Evolutionary conservation across 2,329 filamentous ascomycete genomes (phyloP), one percentile per base, ranked within the genome.

Genomic region (Dothiorella sarmentorum): DNA sequence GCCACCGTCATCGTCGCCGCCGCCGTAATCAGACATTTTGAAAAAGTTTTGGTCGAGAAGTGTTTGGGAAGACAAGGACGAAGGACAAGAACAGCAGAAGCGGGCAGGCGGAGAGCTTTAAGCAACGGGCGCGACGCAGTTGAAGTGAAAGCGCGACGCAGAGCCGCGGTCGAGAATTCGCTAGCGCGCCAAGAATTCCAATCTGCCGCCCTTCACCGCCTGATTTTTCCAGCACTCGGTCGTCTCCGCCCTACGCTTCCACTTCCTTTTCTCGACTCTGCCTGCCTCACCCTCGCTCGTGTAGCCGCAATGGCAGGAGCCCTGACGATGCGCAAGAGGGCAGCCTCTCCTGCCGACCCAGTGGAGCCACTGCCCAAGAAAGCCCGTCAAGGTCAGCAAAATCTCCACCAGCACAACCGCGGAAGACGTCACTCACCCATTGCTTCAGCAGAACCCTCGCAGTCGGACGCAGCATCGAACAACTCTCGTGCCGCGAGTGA

Each of bases 1-100:
- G 61, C 67, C 75, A 58, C 64, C 67, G 51, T 71, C 63, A 49
- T 62, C 68, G 52, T 70, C 75, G 62, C 69, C 73, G 63, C 73
- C 75, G 63, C 74, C 76, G 66, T 76, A 77, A 69, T 78, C 76
- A 62, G 74, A 76, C 76, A 78, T 78, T 33, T 22, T 63, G 67
- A n/a, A n/a, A n/a, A n/a, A n/a, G n/a, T n/a, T n/a, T n/a, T 35
- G 35, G 42, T 33, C 4, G 29, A 26, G 18, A 11, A 24, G 15
- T 7, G 27, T 22, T 52, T 24, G 20, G 24, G 24, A 37, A 27
- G 13, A 13, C 13, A 52, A 35, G 9, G 44, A 40, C 45, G 33
- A 18, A 49, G 22, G 33, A n/a, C 22, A 35, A 18, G 40, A 22
- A 22, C 10, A 17, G 24, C 29, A 33, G 49, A 40, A 11, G 49